Percentiles rank a stretch among this genome's conserved stretches.
Conservation (phyloP, 306 rosid species). For the Bauhinia variegata region DNA sequence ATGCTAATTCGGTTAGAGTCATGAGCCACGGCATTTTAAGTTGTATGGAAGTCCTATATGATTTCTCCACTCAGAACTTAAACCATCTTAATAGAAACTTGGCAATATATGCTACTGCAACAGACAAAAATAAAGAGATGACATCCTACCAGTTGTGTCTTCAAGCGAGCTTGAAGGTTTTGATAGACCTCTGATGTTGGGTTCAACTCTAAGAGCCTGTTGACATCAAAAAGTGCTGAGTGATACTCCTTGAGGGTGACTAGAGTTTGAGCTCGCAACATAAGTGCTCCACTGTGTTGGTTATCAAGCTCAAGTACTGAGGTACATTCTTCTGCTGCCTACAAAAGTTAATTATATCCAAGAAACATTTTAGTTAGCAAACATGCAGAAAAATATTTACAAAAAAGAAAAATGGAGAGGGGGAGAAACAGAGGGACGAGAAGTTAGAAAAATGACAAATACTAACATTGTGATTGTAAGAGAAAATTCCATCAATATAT, state of each 20-base stretch:
- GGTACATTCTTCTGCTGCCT: constrained; percentile 95
- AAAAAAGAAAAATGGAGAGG: not conserved
- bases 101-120: constrained; percentile 23
- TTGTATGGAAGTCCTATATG: not conserved
- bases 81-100: not conserved
- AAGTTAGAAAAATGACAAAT: not conserved
- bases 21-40: not conserved
- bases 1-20: not conserved
- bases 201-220: constrained; percentile 78
- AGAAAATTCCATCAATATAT: constrained; percentile 3
- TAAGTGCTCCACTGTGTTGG: constrained; percentile 81
- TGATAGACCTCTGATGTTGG: constrained; percentile 95
- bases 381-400: not conserved
- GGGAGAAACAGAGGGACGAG: too few relatives aligned
- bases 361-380: not conserved
- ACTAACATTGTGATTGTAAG: not conserved
- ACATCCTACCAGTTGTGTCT: constrained; percentile 82
- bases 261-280: constrained; percentile 84
- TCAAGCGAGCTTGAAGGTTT: constrained; percentile 81
- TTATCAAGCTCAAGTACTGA: constrained; percentile 87
- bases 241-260: constrained; percentile 86
- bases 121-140: constrained; percentile 26
- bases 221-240: constrained; percentile 92
- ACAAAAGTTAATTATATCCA: constrained; percentile 23
- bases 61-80: not conserved